Base-by-base conservation (phyloP, 257 asterid genomes). In the Mentha longifolia region DNA sequence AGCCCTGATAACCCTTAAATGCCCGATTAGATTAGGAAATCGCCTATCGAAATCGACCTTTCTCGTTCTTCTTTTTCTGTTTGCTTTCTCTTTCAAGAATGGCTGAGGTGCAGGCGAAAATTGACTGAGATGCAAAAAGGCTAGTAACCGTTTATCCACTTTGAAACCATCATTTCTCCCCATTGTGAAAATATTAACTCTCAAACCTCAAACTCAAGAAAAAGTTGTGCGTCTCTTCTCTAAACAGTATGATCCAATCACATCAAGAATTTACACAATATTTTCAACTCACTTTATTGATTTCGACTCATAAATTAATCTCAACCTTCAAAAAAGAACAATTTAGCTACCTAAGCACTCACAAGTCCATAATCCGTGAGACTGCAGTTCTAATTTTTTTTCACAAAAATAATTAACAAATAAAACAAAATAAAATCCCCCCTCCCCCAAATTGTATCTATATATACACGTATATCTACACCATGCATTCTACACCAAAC, bases 321-420 rank as follows among this genome's bases (percentile, higher is more conserved):
- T 49, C 16, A 41, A 19, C 45, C 65, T 11, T 50, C 52, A 50
- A 50, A 50, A 50, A 6, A 22, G 25, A 22, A 12, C n/a, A 12
- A 6, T 16, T 50, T 50, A 0, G 0, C 57, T 16, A 5, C 42
- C 67, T 11, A 9, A n/a, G 55, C 41, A 28, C 56, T 31, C 78
- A 63, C 78, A 57, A 59, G 60, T 65, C 1, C 75, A 64, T 33
- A 54, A 5, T 59, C 80, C 84, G 79, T 82, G 86, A 79, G 67
- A 22, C 57, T 56, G 59, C 71, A 45, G 63, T 75, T 52, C 39
- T 68, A 20, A 10, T 25, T 70, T 45, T 11, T 42, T 1, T 30
- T 7, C 49, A 59, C 35, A 28, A 28, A 28, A 28, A 28, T 28
- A 28, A 28, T 28, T 1, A 28, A 28, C 31, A 28, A 2, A 28